Percentiles rank a stretch among this genome's conserved stretches.
Conservation (phyloP, 2,329 filamentous ascomycete species). For the Parafenestella ontariensis region DNA sequence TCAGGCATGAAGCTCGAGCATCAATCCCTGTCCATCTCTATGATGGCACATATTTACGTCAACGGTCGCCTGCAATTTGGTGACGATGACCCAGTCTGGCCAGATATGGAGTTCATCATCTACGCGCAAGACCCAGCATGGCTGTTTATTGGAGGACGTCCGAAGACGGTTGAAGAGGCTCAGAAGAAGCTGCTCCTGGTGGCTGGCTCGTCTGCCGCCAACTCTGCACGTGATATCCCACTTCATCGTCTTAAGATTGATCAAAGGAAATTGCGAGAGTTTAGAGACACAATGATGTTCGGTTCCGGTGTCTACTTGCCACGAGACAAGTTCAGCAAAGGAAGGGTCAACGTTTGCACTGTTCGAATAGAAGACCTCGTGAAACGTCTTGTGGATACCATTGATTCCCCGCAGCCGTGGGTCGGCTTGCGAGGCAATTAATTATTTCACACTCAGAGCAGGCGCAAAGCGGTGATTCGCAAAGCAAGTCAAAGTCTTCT, state of each 20-base stretch:
- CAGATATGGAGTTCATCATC: conserved; percentile 14
- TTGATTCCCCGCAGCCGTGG: not conserved
- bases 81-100: conserved; percentile 1
- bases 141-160: conserved; percentile 2
- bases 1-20: not conserved
- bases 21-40: not conserved
- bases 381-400: not conserved
- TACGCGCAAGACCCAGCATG: conserved; percentile 8
- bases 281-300: conserved; percentile 7
- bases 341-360: not conserved
- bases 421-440: conserved; percentile 1
- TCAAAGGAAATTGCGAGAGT: not conserved
- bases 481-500: not conserved
- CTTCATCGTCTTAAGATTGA: not conserved
- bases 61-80: not conserved
- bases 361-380: not conserved
- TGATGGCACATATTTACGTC: not conserved
- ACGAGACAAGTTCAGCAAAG: not conserved
- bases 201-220: not conserved
- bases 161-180: conserved; percentile 4
- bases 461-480: not conserved
- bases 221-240: not conserved
- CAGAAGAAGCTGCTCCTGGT: conserved; percentile 1
- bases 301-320: conserved; percentile 5
- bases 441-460: not conserved